Conservation (phyloP, 139 green algal species). For the Coelastrella sp. region DNA sequence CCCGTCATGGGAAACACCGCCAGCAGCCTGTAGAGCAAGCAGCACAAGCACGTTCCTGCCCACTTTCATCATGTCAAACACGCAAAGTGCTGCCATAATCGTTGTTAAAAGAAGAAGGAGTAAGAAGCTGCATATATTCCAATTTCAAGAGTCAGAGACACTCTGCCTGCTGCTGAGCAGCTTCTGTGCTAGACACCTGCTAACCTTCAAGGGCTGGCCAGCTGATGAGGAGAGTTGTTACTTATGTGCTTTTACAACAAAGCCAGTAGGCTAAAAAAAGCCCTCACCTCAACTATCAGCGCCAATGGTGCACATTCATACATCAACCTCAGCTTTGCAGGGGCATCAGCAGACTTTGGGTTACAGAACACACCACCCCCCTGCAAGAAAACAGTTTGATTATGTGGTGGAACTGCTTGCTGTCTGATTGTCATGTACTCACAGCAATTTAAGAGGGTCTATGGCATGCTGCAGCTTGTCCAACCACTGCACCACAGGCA, state of each 20-base stretch:
- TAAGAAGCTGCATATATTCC: neutral
- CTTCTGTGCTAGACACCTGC: no score
- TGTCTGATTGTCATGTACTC: neutral
- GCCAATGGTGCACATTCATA: constrained; percentile 87
- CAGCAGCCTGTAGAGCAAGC: constrained; percentile 65
- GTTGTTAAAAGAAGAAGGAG: neutral
- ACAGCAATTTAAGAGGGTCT: neutral
- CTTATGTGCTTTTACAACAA: no score
- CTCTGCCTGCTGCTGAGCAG: no score
- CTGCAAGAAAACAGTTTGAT: constrained; percentile 43
- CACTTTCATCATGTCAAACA: no score
- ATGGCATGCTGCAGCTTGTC: neutral
- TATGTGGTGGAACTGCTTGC: neutral
- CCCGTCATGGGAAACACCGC: constrained; percentile 66
- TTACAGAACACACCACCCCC: constrained; percentile 89
- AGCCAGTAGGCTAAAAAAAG: neutral
- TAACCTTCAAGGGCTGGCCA: no score
- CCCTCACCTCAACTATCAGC: constrained; percentile 74
- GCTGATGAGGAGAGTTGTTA: no score
- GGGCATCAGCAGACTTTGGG: constrained; percentile 67
- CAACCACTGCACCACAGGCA: no score
- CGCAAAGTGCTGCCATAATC: no score
- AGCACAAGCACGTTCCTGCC: neutral
- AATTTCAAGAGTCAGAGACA: neutral
- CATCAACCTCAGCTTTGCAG: constrained; percentile 87